Percentiles rank a stretch among this genome's conserved stretches.
Evolutionary conservation across 352 stramenopile genomes (phyloP).

Genomic region (Phytopythium litorale): DNA sequence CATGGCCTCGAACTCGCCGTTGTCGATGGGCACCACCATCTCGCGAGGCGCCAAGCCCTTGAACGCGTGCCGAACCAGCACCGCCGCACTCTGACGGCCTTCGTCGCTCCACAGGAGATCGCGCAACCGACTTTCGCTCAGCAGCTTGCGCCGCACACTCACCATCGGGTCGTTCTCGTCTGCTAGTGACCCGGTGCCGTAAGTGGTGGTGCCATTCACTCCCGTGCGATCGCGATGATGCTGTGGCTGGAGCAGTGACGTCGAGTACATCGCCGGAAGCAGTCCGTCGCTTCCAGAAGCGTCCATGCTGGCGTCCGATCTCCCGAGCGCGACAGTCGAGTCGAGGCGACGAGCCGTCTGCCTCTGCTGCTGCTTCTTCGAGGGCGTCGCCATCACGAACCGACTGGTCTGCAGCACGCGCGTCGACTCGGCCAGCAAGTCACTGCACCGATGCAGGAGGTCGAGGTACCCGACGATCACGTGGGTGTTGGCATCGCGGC

Average conservation of each 20-base stretch:
- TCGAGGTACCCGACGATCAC: conserved; percentile 41
- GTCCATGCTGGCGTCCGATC: neutral
- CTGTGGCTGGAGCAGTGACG: conserved; percentile 12
- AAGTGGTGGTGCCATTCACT: neutral
- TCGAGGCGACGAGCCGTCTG: conserved; percentile 39
- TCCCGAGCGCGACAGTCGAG: conserved; percentile 13
- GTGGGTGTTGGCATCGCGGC: neutral
- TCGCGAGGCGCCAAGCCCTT: conserved; percentile 61
- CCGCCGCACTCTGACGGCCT: conserved; percentile 55
- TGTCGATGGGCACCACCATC: conserved; percentile 65
- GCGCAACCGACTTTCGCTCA: conserved; percentile 50
- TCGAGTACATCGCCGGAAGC: conserved; percentile 23
- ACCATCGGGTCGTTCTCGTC: conserved; percentile 1
- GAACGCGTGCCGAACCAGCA: conserved; percentile 70
- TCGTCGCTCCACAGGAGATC: conserved; percentile 47
- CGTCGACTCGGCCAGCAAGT: conserved; percentile 37
- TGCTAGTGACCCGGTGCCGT: neutral
- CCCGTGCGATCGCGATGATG: conserved; percentile 1
- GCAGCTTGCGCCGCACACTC: conserved; percentile 48
- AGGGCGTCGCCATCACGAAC: neutral
- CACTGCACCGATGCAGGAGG: conserved; percentile 55
- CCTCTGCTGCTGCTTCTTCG: conserved; percentile 23
- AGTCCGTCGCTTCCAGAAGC: neutral
- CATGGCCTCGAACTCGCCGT: conserved; percentile 62
- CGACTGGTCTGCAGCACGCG: conserved; percentile 17